A percentile compares a stretch with the other conserved stretches of the same genome.
These are phyloP conservation scores for Blumeriella jaapii DNA, from an alignment of 2,329 filamentous ascomycete species.

Conservation along the genomic window DNA sequence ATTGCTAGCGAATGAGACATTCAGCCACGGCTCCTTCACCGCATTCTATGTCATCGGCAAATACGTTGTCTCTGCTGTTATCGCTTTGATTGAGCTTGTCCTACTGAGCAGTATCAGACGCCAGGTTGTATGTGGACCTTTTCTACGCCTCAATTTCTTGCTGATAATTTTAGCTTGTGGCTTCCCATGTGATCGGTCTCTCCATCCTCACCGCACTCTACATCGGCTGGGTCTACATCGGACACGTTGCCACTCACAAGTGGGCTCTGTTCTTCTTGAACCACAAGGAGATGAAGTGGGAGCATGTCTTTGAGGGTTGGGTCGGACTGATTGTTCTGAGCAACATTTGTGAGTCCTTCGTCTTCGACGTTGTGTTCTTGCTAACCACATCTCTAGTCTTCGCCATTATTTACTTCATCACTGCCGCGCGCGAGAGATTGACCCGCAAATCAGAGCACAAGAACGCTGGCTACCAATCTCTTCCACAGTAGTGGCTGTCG, in stretches of 20 bases:
- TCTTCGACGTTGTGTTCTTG: neutral
- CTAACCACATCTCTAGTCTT: constrained; percentile 5
- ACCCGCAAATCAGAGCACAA: constrained; percentile 8
- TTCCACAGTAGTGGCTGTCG: constrained; percentile 8
- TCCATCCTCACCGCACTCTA: constrained; percentile 19
- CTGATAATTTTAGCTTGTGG: constrained; percentile 19
- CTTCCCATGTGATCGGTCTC: constrained; percentile 18
- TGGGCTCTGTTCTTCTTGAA: constrained; percentile 27
- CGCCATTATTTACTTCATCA: constrained; percentile 5
- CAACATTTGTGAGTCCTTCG: constrained; percentile 17
- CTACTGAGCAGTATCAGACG: constrained; percentile 26
- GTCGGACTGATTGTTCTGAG: constrained; percentile 13
- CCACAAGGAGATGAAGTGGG: constrained; percentile 19
- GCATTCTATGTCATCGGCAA: constrained; percentile 22
- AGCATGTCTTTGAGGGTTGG: constrained; percentile 17
- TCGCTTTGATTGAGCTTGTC: constrained; percentile 26
- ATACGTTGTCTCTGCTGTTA: constrained; percentile 20
- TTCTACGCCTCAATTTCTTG: neutral
- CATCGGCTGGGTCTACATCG: constrained; percentile 24
- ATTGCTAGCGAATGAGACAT: constrained; percentile 13
- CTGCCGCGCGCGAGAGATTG: constrained; percentile 6
- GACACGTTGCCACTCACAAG: constrained; percentile 19
- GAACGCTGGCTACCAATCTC: constrained; percentile 10
- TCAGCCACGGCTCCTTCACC: constrained; percentile 16
- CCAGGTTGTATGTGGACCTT: constrained; percentile 18